phyloP scores from a whole-genome alignment of 257 asterid genomes.

The Solanum ossicruentum region DNA sequence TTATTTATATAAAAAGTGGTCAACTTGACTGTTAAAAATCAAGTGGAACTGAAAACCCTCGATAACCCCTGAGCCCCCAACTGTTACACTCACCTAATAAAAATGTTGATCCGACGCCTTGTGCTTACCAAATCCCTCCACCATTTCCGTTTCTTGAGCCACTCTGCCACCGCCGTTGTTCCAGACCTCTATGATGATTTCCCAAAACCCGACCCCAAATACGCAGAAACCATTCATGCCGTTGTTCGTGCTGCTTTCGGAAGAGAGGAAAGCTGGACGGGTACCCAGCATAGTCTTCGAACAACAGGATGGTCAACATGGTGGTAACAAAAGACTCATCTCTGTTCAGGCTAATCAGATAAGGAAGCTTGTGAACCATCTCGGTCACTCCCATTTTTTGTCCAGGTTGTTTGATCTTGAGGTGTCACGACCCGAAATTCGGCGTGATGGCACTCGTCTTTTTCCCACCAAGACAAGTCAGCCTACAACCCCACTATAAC shows the following conservation, averaged over 20 bases:
- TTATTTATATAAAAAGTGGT: no score
- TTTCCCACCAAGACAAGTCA: no score
- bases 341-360: slow-evolving; percentile 79
- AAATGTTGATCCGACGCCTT: slow-evolving; percentile 73
- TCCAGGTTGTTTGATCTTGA: slow-evolving; percentile 62
- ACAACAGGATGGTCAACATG: slow-evolving; percentile 90
- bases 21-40: not conserved
- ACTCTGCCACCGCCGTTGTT: slow-evolving; percentile 29
- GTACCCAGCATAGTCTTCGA: slow-evolving; percentile 89
- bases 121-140: slow-evolving; percentile 25
- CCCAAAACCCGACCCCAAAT: slow-evolving; percentile 74
- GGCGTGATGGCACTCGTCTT: no score
- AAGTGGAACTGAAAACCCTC: slow-evolving; percentile 3
- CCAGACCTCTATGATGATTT: slow-evolving; percentile 31
- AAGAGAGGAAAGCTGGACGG: slow-evolving; percentile 61
- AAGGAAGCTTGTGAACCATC: slow-evolving; percentile 72
- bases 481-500: no score
- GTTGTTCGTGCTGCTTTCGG: slow-evolving; percentile 45
- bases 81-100: no score
- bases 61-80: slow-evolving; percentile 29
- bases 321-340: slow-evolving; percentile 87
- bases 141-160: slow-evolving; percentile 28
- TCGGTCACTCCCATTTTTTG: slow-evolving; percentile 63
- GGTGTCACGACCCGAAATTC: no score
- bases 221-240: slow-evolving; percentile 66